Evolutionary conservation across 2,329 filamentous ascomycete species (phyloP), one percentile per base, ranked within the genome.

Genomic region (Passalora sequoiae): DNA sequence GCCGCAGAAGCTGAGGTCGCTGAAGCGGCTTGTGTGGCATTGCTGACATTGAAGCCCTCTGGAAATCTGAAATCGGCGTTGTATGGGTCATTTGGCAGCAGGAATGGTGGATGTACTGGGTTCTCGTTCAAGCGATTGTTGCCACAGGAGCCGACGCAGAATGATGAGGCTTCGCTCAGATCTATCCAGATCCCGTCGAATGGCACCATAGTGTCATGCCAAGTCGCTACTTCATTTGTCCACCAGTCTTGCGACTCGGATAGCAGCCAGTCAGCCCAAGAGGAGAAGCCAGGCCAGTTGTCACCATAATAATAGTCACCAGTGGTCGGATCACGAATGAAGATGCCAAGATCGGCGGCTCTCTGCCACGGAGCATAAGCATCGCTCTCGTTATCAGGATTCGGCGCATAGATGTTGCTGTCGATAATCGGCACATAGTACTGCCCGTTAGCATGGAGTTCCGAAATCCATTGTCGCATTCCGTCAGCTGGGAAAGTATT

Each of bases 351-450:
- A 12, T 66, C 66, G 36, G 73, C 69, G 3, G 75, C 76, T 16
- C 72, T 64, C 3, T 66, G 65, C 51, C 74, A 79, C 0, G 69
- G 67, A 8, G 66, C 65, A 50, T 79, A 77, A 30, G 66, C 66
- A 50, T 79, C 77, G 31, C 69, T 76, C 1, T 68, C 66, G 56
- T 86, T 82, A 4, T 74, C 66, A 0, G 79, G 80, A 49, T 85
- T 81, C 0, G 83, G 83, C n/a, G 76, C 74, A 55, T 86, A 87
- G 39, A 83, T 81, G 22, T 69, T 76, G 12, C 69, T 65, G 54
- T 79, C 76, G 4, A 79, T 69, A 43, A 79, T 77, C 0, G 76
- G 75, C 7, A 78, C 66, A 44, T 74, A 79, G 46, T 77, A 71
- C 47, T 73, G 72, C 21, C 73, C 72, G 46, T 68, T 68, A 4